phyloP scores from a whole-genome alignment of 768 basidiomycete species.

The Russula olivacea region DNA sequence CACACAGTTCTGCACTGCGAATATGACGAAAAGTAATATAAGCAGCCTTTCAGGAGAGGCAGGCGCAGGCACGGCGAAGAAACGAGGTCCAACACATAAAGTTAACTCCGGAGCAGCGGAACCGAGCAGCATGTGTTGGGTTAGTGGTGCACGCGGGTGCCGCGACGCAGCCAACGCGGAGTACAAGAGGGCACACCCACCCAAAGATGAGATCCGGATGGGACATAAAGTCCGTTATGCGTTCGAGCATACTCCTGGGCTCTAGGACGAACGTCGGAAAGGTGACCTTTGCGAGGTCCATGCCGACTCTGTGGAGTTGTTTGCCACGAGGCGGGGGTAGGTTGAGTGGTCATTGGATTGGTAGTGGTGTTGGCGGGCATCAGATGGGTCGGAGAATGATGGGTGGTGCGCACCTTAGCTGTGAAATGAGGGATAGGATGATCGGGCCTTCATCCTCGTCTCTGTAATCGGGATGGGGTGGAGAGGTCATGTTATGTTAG shows the following conservation, averaged over 20 bases:
- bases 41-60: not conserved
- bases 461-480: constrained; percentile 38
- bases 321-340: not conserved
- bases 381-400: not conserved
- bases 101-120: not conserved
- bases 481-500: constrained; percentile 26
- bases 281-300: constrained; percentile 94
- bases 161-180: constrained; percentile 2
- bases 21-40: constrained; percentile 7
- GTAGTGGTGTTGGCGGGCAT: not conserved
- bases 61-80: not conserved
- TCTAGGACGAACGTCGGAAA: constrained; percentile 95
- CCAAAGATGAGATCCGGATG: constrained; percentile 97
- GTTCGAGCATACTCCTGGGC: constrained; percentile 94
- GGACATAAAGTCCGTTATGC: constrained; percentile 99
- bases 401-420: constrained; percentile 56
- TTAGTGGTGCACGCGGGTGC: not conserved
- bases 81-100: not conserved
- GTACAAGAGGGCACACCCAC: constrained; percentile 41
- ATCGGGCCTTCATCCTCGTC: constrained; percentile 94
- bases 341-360: not conserved
- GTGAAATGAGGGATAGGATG: constrained; percentile 80
- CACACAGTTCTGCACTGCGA: constrained; percentile 68
- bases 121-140: not conserved
- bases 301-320: constrained; percentile 62